Base-by-base conservation (phyloP, 1,139 yeast genomes). In the Kurtzmaniella natalensis region DNA sequence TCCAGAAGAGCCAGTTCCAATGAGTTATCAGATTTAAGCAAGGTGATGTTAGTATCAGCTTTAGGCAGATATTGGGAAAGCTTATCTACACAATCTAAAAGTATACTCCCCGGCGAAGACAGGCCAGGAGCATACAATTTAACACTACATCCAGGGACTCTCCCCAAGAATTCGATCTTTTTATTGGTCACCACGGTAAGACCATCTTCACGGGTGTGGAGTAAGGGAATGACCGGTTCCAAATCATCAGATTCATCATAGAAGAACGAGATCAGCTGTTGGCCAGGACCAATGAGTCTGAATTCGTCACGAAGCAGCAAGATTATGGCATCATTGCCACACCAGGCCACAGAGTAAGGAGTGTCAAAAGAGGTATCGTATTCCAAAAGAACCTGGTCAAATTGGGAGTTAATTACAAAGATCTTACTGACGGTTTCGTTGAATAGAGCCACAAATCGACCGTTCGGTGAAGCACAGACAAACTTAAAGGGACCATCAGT, bases 61-160 rank as follows among this genome's bases (percentile, higher is more conserved):
- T 83, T 81, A 0, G 96, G 87, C 0, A 94, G 76, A 46, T 82
- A 81, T 27, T 65, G 62, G 7, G 77, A 71, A 13, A 87, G 61
- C 42, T 85, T 78, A 35, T 86, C 92, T 24, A 87, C 72, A 14
- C 96, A 83, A 56, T 89, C 96, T 4, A 86, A 58, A 27, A 92
- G 60, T 25, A 89, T 81, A 7, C 95, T 86, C 19, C 94, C 74
- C 0, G 96, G 85, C 16, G 85, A 75, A 0, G 87, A 72, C 0
- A 96, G 84, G 0, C 97, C 98, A 31, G 88, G 76, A 48, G 74
- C 78, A 53, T 87, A 88, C 16, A 87, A 70, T 27, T 78, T 76
- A 7, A 74, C 71, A 0, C 82, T 74, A 1, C 67, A 58, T 2
- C 62, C 63, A 0, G 78, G 72, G 0, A 94, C 95, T 41, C 81